Evolutionary conservation across 345 rosid species (phyloP).

Genomic region (Noccaea bulbosa): DNA sequence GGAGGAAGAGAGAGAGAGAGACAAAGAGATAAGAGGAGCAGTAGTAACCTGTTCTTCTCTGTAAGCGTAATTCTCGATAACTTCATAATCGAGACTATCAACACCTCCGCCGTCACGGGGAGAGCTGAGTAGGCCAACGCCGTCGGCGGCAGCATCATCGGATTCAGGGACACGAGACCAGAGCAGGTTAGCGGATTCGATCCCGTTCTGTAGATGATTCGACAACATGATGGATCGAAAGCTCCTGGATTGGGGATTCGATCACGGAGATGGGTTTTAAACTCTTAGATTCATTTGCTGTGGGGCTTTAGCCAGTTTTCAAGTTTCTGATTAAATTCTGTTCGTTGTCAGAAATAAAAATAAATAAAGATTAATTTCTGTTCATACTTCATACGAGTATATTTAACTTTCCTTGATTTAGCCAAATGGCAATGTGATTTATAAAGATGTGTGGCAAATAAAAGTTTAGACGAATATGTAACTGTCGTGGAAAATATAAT

Average conservation of each 20-base stretch:
- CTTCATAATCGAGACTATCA: conserved; percentile 95
- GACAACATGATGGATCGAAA: conserved; percentile 58
- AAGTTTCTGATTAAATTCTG: conserved; percentile 28
- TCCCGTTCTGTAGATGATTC: conserved; percentile 77
- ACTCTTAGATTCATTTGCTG: conserved; percentile 9
- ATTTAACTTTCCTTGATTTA: too few species aligned
- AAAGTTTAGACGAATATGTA: too few species aligned
- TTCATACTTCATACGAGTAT: too few species aligned
- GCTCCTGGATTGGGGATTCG: conserved; percentile 24
- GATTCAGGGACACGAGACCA: conserved; percentile 88
- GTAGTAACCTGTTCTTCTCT: conserved; percentile 79
- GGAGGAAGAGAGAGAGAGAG: background rate
- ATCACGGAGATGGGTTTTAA: conserved; percentile 16
- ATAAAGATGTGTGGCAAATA: too few species aligned
- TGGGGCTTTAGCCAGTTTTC: conserved; percentile 1
- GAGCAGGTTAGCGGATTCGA: conserved; percentile 65
- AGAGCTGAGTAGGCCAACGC: conserved; percentile 53
- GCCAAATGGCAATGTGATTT: too few species aligned
- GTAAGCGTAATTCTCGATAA: conserved; percentile 88
- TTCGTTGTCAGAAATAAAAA: too few species aligned
- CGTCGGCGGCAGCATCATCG: conserved; percentile 69
- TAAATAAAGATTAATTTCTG: too few species aligned
- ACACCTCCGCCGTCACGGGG: conserved; percentile 50
- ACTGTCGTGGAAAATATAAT: too few species aligned
- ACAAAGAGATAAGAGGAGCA: conserved; percentile 9